Evolutionary conservation across 2,329 filamentous ascomycete genomes (phyloP).

Genomic region (Dichotomopilus funicola): DNA sequence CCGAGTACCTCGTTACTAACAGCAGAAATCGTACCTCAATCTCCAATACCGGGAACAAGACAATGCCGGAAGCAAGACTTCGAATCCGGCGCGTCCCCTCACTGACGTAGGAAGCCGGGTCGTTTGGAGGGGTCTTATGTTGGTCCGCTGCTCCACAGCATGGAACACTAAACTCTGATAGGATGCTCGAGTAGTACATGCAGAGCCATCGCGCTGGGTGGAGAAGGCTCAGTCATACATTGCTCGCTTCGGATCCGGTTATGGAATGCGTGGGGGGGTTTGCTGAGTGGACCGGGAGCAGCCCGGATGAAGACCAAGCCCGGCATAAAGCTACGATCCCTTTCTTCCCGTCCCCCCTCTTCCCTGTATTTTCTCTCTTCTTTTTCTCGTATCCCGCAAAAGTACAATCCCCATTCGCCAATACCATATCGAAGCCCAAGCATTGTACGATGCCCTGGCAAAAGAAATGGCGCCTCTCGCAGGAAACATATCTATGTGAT

Average conservation of each 20-base stretch:
- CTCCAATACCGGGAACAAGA: no score
- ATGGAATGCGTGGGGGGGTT: not conserved
- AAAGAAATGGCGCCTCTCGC: conserved; percentile 26
- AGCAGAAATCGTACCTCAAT: no score
- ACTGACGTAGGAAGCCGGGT: no score
- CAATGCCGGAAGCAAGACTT: no score
- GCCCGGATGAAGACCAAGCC: not conserved
- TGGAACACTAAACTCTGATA: no score
- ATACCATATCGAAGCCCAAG: not conserved
- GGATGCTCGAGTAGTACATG: not conserved
- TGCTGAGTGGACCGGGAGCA: not conserved
- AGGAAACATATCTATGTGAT: conserved; percentile 33
- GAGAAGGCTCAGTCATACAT: not conserved
- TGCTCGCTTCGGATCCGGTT: not conserved
- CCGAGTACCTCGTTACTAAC: no score
- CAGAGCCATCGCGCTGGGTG: not conserved
- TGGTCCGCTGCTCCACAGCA: no score
- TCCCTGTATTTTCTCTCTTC: not conserved
- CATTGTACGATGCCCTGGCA: conserved; percentile 16
- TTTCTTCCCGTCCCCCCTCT: not conserved
- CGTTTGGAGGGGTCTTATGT: no score
- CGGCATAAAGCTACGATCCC: not conserved
- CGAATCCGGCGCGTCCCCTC: no score
- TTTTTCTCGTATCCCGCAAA: no score
- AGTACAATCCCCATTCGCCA: not conserved